Evolutionary conservation across 106 monocot genomes (phyloP), one percentile per base, ranked within the genome.

Genomic region (Gastrodia elata): DNA sequence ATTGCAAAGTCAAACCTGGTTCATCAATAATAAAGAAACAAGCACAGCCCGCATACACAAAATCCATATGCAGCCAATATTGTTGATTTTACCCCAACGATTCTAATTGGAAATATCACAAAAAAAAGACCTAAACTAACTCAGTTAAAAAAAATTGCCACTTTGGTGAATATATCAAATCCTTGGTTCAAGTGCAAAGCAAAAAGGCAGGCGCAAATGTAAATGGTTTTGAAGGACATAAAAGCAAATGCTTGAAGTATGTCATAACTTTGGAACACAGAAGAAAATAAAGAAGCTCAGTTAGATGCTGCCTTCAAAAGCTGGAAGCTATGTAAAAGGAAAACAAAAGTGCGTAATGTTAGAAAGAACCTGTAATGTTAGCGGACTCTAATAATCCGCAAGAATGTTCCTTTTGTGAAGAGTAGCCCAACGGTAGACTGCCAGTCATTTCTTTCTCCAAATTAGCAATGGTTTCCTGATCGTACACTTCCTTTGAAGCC

Each of bases 401-500:
- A 18, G 78, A 42, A 26, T 49, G 27, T 30, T 82, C 86, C 39
- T 77, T 82, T 20, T 73, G 75, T 49, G 65, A 43, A 43, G 71
- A 39, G 55, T 69, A 71, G 34, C 24, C 76, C 33, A 76, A 65
- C 38, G 75, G 75, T n/a, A 68, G 41, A 24, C 86, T 83, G 36
- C 82, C 77, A 40, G 73, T 83, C 96, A 97, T 97, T 64, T 92
- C 96, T 36, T 76, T 82, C 77, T 97, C 92, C 75, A 97, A 65
- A 34, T 14, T 75, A 64, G 71, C 68, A 64, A 97, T 97, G 38
- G 88, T 97, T 46, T 86, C 87, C 48, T 81, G 86, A 71, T 97
- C 90, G 80, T 86, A 97, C 20, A 97, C 92, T 82, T 97, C 96
- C 68, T 92, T 97, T 49, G 92, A 81, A 74, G 81, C 85, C 96